Conservation (phyloP, 495 filamentous ascomycete species). For the Penicillium robsamsonii region DNA sequence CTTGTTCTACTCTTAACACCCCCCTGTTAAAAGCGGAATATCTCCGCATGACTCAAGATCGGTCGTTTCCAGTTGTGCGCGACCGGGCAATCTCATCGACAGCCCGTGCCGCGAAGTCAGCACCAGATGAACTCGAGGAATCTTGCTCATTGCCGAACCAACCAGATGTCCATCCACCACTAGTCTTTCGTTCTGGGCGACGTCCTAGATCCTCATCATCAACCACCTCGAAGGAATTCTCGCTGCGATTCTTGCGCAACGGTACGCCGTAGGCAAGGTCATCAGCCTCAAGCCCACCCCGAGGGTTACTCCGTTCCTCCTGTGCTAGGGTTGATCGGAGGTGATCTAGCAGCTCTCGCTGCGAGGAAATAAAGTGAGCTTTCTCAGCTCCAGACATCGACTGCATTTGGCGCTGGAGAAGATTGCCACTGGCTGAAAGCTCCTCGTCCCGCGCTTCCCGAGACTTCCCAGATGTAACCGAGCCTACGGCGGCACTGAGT, state of each 20-base stretch:
- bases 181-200: conserved; percentile 21
- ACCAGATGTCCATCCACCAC: conserved; percentile 37
- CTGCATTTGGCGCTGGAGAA: conserved; percentile 66
- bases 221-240: conserved; percentile 80
- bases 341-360: conserved; percentile 68
- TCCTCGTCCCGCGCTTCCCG: conserved; percentile 52
- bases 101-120: conserved; percentile 34
- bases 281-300: conserved; percentile 40
- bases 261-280: conserved; percentile 49
- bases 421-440: conserved; percentile 55
- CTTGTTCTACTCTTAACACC: neutral
- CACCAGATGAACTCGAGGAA: conserved; percentile 29
- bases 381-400: conserved; percentile 58
- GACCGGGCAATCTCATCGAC: conserved; percentile 25
- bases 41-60: conserved; percentile 14
- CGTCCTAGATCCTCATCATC: conserved; percentile 62
- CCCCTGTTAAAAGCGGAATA: neutral
- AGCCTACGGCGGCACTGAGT: conserved; percentile 64
- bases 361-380: conserved; percentile 65
- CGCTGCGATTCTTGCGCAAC: conserved; percentile 68
- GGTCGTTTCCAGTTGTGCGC: conserved; percentile 25
- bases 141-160: conserved; percentile 40
- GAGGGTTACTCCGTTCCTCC: conserved; percentile 58
- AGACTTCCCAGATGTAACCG: conserved; percentile 42
- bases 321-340: conserved; percentile 71